Evolutionary conservation across 208 protist genomes (phyloP).

Genomic region (Acanthamoeba quina): DNA sequence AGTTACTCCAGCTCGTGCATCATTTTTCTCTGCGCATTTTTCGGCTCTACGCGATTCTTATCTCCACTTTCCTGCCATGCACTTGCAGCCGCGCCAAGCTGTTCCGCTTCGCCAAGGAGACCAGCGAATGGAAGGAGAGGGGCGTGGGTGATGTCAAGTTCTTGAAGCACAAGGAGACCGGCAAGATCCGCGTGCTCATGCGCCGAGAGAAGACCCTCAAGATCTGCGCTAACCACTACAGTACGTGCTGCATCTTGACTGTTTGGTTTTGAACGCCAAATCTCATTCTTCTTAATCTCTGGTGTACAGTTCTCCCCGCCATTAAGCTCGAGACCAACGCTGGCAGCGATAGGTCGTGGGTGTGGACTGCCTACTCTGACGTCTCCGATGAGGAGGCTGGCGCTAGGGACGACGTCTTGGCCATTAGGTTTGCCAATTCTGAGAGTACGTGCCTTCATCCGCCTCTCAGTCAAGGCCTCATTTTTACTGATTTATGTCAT

Average conservation of each 20-base stretch:
- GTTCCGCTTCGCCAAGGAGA: slow-evolving; percentile 88
- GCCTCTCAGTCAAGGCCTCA: background rate
- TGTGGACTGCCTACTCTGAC: slow-evolving; percentile 85
- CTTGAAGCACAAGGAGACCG: slow-evolving; percentile 88
- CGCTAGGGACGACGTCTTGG: slow-evolving; percentile 79
- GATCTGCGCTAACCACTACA: slow-evolving; percentile 92
- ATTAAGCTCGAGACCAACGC: slow-evolving; percentile 82
- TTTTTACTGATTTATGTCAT: no score
- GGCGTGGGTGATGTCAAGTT: slow-evolving; percentile 91
- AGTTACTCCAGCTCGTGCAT: background rate
- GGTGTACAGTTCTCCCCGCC: slow-evolving; percentile 74
- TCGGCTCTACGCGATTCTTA: background rate
- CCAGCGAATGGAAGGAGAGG: slow-evolving; percentile 93
- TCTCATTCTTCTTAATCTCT: background rate
- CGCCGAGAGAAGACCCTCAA: slow-evolving; percentile 94
- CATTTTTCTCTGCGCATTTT: background rate
- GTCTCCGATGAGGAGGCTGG: slow-evolving; percentile 79
- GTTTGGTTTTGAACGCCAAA: background rate
- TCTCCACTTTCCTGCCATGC: background rate
- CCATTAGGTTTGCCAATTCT: slow-evolving; percentile 87
- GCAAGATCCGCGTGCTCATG: slow-evolving; percentile 92
- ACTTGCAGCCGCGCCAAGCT: slow-evolving; percentile 88
- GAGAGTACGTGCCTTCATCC: slow-evolving; percentile 81
- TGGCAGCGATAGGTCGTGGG: slow-evolving; percentile 88
- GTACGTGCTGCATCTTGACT: slow-evolving; percentile 57